phyloP scores from a whole-genome alignment of 352 stramenopile genomes.

The Sclerospora graminicola region DNA sequence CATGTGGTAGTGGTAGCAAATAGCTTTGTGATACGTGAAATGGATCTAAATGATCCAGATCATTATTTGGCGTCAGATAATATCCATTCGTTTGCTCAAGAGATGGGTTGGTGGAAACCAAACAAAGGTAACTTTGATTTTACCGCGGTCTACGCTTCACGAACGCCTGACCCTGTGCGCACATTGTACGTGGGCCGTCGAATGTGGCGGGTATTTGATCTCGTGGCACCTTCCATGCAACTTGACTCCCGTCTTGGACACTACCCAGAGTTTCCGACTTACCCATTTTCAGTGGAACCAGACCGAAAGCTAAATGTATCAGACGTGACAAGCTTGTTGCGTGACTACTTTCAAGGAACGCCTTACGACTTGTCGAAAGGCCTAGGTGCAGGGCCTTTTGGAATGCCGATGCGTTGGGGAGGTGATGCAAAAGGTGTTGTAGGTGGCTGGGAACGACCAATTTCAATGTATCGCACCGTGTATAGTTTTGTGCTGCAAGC shows the following conservation, averaged over 20 bases:
- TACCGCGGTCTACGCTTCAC: conserved; percentile 46
- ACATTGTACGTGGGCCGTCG: conserved; percentile 74
- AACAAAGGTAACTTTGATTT: too few relatives aligned
- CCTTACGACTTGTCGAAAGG: conserved; percentile 81
- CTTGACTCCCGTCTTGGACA: conserved; percentile 52
- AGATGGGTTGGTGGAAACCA: too few relatives aligned
- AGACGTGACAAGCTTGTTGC: conserved; percentile 71
- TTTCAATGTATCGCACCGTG: conserved; percentile 85
- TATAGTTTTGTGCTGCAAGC: conserved; percentile 78
- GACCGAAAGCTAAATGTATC: conserved; percentile 41
- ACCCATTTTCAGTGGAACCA: conserved; percentile 85
- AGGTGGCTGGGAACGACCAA: conserved; percentile 84
- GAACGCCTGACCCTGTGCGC: conserved; percentile 35
- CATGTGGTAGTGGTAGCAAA: too few relatives aligned
- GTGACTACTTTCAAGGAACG: conserved; percentile 89
- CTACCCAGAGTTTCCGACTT: conserved; percentile 57
- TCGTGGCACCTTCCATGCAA: conserved; percentile 69
- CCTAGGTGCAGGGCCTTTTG: conserved; percentile 83
- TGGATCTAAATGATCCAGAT: too few relatives aligned
- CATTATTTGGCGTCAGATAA: too few relatives aligned
- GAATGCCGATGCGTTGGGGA: conserved; percentile 78
- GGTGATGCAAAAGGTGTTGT: conserved; percentile 43
- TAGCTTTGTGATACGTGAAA: too few relatives aligned
- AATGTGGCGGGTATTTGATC: conserved; percentile 84
- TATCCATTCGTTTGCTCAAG: too few relatives aligned